These are phyloP conservation scores for Phellinidium pouzarii DNA, from an alignment of 1,284 basidiomycete species.

Conservation along the genomic window DNA sequence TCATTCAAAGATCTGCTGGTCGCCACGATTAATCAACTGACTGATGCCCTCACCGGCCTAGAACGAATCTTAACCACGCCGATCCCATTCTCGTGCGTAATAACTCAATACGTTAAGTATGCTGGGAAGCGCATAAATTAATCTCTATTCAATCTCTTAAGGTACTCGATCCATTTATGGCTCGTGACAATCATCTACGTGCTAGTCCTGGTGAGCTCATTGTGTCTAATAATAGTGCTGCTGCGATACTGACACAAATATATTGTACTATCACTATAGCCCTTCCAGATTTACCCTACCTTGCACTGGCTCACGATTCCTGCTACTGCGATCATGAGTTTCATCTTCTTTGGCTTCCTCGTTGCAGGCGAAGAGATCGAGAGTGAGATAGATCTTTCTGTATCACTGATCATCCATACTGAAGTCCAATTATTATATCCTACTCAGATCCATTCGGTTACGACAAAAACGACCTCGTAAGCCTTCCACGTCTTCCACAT, in stretches of 20 bases:
- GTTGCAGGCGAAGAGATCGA: conserved; percentile 64
- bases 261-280: conserved; percentile 32
- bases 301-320: conserved; percentile 66
- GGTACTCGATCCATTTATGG: conserved; percentile 63
- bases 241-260: neutral
- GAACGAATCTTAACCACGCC: conserved; percentile 76
- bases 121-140: neutral
- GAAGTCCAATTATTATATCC: conserved; percentile 10
- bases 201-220: conserved; percentile 41
- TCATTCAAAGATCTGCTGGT: conserved; percentile 43
- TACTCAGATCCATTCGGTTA: conserved; percentile 53
- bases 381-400: conserved; percentile 38
- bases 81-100: conserved; percentile 65
- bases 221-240: neutral
- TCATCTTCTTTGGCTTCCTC: conserved; percentile 65
- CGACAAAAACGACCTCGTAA: conserved; percentile 61
- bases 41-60: conserved; percentile 62
- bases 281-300: conserved; percentile 60
- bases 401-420: neutral
- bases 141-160: conserved; percentile 23
- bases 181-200: conserved; percentile 53
- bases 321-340: conserved; percentile 43
- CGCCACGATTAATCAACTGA: conserved; percentile 46
- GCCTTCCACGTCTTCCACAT: conserved; percentile 20
- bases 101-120: conserved; percentile 2